phyloP scores from a whole-genome alignment of 108 stramenopile species.

The Fragilariopsis cylindrus region DNA sequence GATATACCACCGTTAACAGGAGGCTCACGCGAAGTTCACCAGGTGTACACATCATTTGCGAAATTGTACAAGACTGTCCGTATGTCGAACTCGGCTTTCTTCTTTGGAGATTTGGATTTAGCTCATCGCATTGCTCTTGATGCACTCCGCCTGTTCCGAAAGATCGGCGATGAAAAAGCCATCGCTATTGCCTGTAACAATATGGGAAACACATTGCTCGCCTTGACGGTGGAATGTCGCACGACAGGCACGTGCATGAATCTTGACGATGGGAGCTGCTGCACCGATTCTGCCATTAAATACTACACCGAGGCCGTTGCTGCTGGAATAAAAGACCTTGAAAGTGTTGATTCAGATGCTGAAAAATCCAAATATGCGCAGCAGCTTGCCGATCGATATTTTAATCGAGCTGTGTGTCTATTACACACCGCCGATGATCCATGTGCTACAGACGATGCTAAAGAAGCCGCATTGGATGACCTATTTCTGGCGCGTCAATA shows the following conservation, averaged over 20 bases:
- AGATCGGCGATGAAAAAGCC: slow-evolving; percentile 65
- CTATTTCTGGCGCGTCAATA: slow-evolving; percentile 26
- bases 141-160: slow-evolving; percentile 53
- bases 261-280: slow-evolving; percentile 2
- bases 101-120: slow-evolving; percentile 41
- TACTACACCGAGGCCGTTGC: slow-evolving; percentile 46
- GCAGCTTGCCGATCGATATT: slow-evolving; percentile 59
- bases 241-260: slow-evolving; percentile 6
- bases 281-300: slow-evolving; percentile 19
- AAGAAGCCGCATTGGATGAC: slow-evolving; percentile 36
- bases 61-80: slow-evolving; percentile 56
- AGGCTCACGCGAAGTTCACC: slow-evolving; percentile 44
- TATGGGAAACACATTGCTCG: slow-evolving; percentile 55
- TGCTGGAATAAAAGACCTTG: slow-evolving; percentile 44
- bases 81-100: slow-evolving; percentile 60
- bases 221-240: slow-evolving; percentile 23
- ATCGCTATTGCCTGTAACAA: slow-evolving; percentile 65
- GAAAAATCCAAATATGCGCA: slow-evolving; percentile 46
- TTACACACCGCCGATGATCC: slow-evolving; percentile 37
- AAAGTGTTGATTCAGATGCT: slow-evolving; percentile 24
- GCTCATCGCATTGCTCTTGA: slow-evolving; percentile 50
- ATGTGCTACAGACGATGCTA: slow-evolving; percentile 31
- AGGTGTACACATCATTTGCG: slow-evolving; percentile 51
- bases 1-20: slow-evolving; percentile 55
- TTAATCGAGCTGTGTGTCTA: slow-evolving; percentile 66